phyloP scores from a whole-genome alignment of 306 rosid genomes.

The Mucuna pruriens region DNA sequence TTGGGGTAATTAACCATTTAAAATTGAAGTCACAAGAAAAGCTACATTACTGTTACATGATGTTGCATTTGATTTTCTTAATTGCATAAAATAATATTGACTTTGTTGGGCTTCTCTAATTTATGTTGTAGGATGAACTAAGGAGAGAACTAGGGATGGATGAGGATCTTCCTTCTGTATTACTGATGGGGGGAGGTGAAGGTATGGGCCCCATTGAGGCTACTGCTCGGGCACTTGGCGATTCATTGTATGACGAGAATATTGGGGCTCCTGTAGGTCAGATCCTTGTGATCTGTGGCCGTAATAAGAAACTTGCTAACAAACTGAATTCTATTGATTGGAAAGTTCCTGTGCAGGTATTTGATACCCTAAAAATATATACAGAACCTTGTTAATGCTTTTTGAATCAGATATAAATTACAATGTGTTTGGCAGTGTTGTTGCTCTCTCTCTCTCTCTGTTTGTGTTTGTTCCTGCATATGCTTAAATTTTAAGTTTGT shows the following conservation, averaged over 20 bases:
- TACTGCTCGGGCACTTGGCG: conserved; percentile 90
- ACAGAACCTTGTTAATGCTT: background rate
- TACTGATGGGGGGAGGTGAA: conserved; percentile 99
- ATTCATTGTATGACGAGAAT: conserved; percentile 67
- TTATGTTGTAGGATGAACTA: conserved; percentile 63
- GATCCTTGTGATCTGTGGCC: conserved; percentile 93
- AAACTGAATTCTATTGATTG: conserved; percentile 70
- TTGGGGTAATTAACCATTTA: background rate
- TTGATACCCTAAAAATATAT: conserved; percentile 11
- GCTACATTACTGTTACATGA: background rate
- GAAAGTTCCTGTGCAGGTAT: conserved; percentile 97
- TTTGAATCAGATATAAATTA: background rate
- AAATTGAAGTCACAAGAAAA: background rate
- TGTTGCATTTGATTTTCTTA: conserved; percentile 17
- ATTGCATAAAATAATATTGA: conserved; percentile 14
- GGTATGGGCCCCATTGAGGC: conserved; percentile 99
- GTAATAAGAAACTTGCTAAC: conserved; percentile 81
- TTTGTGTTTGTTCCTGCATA: background rate
- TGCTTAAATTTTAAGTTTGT: conserved; percentile 11
- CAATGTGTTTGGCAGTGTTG: background rate
- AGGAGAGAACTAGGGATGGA: conserved; percentile 86
- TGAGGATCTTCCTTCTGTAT: conserved; percentile 94
- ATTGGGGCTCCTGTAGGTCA: conserved; percentile 79
- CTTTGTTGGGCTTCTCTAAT: conserved; percentile 17
- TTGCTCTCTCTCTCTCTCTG: background rate